Evolutionary conservation across 768 basidiomycete genomes (phyloP).

Genomic region (Phallus indusiatus): DNA sequence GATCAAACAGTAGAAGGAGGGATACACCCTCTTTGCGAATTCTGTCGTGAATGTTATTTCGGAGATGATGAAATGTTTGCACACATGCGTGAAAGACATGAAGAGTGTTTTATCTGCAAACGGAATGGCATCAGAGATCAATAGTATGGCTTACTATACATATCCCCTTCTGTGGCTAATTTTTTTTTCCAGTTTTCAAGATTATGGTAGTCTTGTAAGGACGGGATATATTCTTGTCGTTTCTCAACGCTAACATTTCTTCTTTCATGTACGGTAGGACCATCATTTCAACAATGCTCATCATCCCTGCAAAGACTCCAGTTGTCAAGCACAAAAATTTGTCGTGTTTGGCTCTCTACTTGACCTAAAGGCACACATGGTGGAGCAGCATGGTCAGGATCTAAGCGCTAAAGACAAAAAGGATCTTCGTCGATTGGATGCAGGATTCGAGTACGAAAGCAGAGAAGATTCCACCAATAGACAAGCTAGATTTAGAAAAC

Average conservation of each 20-base stretch:
- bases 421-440: conserved; percentile 58
- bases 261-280: conserved; percentile 41
- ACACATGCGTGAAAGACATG: conserved; percentile 90
- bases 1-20: conserved; percentile 62
- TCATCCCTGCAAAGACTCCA: conserved; percentile 61
- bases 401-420: conserved; percentile 63
- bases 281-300: conserved; percentile 69
- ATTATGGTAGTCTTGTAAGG: conserved; percentile 65
- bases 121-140: conserved; percentile 68
- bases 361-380: conserved; percentile 87
- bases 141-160: conserved; percentile 51
- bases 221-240: conserved; percentile 15
- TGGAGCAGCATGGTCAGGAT: conserved; percentile 70
- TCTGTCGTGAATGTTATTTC: conserved; percentile 91
- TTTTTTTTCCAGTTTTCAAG: conserved; percentile 47
- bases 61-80: conserved; percentile 86
- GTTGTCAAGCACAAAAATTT: conserved; percentile 82
- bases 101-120: conserved; percentile 95
- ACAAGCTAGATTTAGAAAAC: conserved; percentile 32
- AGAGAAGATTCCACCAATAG: conserved; percentile 31
- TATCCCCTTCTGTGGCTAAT: not conserved
- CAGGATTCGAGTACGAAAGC: conserved; percentile 47
- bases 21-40: conserved; percentile 72
- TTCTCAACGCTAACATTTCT: not conserved
- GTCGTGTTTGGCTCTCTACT: conserved; percentile 84